Evolutionary conservation across 768 basidiomycete genomes (phyloP).

Genomic region (Lactifluus hygrophoroides): DNA sequence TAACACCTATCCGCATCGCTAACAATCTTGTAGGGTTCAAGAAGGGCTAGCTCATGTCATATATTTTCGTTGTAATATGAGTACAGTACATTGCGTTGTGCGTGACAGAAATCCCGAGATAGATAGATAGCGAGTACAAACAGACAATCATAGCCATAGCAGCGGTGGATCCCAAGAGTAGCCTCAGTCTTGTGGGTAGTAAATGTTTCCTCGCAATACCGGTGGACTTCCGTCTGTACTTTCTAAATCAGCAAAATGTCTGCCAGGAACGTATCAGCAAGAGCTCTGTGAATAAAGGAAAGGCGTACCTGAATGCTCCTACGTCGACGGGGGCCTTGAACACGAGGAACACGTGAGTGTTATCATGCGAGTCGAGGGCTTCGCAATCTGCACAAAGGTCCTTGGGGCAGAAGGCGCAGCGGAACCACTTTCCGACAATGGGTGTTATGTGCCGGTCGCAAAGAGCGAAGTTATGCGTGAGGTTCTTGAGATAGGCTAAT

Average conservation of each 20-base stretch:
- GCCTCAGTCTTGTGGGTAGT: not conserved
- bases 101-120: not conserved
- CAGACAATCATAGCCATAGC: not conserved
- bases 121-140: not conserved
- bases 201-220: slow-evolving; percentile 4
- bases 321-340: slow-evolving; percentile 83
- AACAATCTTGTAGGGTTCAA: slow-evolving; percentile 49
- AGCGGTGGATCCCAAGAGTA: not conserved
- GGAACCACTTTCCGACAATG: slow-evolving; percentile 85
- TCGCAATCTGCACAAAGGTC: slow-evolving; percentile 88
- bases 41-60: slow-evolving; percentile 36
- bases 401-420: slow-evolving; percentile 79
- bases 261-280: not conserved
- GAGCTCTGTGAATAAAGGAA: not conserved
- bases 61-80: not conserved
- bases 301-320: slow-evolving; percentile 56
- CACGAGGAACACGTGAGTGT: slow-evolving; percentile 76
- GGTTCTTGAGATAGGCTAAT: slow-evolving; percentile 53
- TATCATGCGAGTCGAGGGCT: slow-evolving; percentile 70
- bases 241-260: slow-evolving; percentile 13
- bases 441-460: slow-evolving; percentile 82
- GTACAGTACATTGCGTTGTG: slow-evolving; percentile 1
- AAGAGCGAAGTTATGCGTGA: slow-evolving; percentile 58
- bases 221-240: slow-evolving; percentile 4
- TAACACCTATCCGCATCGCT: not conserved